Evolutionary conservation across 352 stramenopile genomes (phyloP).

Genomic region (Globisporangium splendens): DNA sequence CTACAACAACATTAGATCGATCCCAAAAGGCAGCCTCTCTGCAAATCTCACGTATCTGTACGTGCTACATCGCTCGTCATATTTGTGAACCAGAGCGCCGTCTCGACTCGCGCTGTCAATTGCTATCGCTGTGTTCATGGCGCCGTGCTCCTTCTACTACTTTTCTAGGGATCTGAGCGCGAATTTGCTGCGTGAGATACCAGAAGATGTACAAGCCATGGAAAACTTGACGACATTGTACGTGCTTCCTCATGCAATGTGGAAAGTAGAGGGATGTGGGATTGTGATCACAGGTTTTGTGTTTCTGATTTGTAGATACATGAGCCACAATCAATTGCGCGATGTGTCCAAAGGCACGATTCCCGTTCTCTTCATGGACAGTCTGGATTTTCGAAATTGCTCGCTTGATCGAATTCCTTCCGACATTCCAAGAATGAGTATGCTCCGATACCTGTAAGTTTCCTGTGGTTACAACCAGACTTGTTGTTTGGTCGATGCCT

Average conservation of each 20-base stretch:
- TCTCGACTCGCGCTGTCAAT: too few species aligned
- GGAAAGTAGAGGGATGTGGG: too few species aligned
- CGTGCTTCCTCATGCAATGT: not conserved
- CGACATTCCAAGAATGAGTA: conserved; percentile 1
- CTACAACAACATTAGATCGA: conserved; percentile 2
- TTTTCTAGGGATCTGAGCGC: not conserved
- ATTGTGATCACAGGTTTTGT: not conserved
- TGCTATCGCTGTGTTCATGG: too few species aligned
- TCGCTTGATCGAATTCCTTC: conserved; percentile 1
- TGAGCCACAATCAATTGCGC: not conserved
- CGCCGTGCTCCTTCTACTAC: not conserved
- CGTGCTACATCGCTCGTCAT: not conserved
- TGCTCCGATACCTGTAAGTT: conserved; percentile 1
- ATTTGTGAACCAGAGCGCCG: too few species aligned
- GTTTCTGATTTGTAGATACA: not conserved
- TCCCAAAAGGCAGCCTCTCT: not conserved
- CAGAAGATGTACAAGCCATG: conserved; percentile 6
- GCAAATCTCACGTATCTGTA: conserved; percentile 1
- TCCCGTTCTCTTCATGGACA: not conserved
- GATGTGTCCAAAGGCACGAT: not conserved
- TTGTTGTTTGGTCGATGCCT: too few species aligned
- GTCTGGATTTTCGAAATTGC: not conserved
- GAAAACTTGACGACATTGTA: conserved; percentile 1
- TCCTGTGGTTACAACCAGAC: too few species aligned
- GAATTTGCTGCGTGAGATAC: conserved; percentile 1